These are phyloP conservation scores for Kwoniella europaea DNA, from an alignment of 768 basidiomycete genomes.

Conservation along the genomic window DNA sequence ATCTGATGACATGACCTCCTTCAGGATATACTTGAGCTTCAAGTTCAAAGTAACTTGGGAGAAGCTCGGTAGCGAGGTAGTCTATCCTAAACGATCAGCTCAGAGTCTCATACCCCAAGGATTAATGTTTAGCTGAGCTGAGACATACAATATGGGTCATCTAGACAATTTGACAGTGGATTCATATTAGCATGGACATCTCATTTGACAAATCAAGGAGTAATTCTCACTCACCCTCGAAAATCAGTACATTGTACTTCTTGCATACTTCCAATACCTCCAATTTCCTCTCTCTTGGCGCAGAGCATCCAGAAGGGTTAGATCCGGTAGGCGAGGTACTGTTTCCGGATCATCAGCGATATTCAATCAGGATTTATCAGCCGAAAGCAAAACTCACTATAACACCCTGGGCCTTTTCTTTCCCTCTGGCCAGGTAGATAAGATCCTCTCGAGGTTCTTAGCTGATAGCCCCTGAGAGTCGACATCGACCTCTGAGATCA, in stretches of 20 bases:
- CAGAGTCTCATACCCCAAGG: background rate
- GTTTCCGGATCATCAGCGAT: background rate
- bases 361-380: slow-evolving; percentile 33
- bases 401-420: slow-evolving; percentile 77
- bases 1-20: slow-evolving; percentile 79
- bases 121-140: background rate
- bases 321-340: slow-evolving; percentile 66
- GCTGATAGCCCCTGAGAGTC: slow-evolving; percentile 75
- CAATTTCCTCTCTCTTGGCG: slow-evolving; percentile 70
- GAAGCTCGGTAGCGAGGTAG: slow-evolving; percentile 58
- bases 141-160: slow-evolving; percentile 66
- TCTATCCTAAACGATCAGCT: slow-evolving; percentile 26
- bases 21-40: slow-evolving; percentile 69
- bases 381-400: slow-evolving; percentile 72
- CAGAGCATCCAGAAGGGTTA: slow-evolving; percentile 84
- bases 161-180: slow-evolving; percentile 56
- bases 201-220: background rate
- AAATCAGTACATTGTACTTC: slow-evolving; percentile 76
- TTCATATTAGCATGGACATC: slow-evolving; percentile 19
- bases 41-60: slow-evolving; percentile 79
- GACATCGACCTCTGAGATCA: slow-evolving; percentile 72
- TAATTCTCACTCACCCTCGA: slow-evolving; percentile 69
- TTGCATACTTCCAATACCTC: slow-evolving; percentile 71
- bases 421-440: slow-evolving; percentile 74
- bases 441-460: slow-evolving; percentile 65